Percentiles rank a stretch among this genome's conserved stretches.
Evolutionary conservation across 1,284 basidiomycete species (phyloP).

Genomic region (Cystobasidium pallidum): DNA sequence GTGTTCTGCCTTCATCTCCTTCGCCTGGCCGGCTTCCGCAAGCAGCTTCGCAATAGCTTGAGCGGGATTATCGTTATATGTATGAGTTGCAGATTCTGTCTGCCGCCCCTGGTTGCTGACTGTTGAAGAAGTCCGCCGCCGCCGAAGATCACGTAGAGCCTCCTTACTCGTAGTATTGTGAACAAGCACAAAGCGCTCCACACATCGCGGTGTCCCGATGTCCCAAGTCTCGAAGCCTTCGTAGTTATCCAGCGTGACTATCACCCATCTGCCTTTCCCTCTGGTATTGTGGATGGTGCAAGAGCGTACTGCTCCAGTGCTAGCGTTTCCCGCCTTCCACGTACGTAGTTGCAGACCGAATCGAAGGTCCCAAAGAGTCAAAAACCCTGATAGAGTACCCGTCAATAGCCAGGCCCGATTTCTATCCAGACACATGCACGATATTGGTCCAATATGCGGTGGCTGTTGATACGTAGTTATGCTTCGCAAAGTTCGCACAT

Average conservation of each 20-base stretch:
- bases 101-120: neutral
- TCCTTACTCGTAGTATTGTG: neutral
- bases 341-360: conserved; percentile 86
- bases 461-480: conserved; percentile 79
- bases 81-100: neutral
- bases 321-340: conserved; percentile 70
- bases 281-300: conserved; percentile 79
- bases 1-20: neutral
- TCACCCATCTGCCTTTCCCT: conserved; percentile 76
- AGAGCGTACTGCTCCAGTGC: conserved; percentile 66
- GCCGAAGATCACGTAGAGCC: conserved; percentile 1
- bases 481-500: conserved; percentile 80
- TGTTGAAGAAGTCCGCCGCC: neutral
- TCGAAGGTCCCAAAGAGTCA: conserved; percentile 90
- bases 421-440: conserved; percentile 77
- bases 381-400: conserved; percentile 78
- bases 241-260: conserved; percentile 70
- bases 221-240: conserved; percentile 56
- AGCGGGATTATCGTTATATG: conserved; percentile 7
- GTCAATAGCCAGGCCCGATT: conserved; percentile 83
- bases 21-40: neutral
- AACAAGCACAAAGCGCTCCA: conserved; percentile 52
- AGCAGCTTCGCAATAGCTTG: conserved; percentile 44
- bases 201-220: conserved; percentile 57
- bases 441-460: conserved; percentile 81